Conservation (phyloP, 305 asterid genomes). For the Stenogyne calaminthoides region DNA sequence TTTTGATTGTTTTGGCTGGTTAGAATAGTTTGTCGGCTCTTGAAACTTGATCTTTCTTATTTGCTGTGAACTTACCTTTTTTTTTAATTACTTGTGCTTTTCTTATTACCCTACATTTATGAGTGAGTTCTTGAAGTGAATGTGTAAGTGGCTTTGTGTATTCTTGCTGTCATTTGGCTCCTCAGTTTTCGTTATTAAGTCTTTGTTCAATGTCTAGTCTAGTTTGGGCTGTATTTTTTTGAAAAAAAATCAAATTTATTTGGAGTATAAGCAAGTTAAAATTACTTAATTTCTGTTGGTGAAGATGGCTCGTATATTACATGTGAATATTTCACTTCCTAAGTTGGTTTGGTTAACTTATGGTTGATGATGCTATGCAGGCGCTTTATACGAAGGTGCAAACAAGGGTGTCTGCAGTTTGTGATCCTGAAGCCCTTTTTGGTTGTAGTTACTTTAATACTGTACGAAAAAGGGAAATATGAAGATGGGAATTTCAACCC, state of each 20-base stretch:
- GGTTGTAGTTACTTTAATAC: constrained; percentile 77
- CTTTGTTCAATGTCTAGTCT: neutral
- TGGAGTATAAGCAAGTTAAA: neutral
- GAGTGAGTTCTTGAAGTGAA: neutral
- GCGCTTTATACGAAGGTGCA: constrained; percentile 96
- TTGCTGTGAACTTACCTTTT: constrained; percentile 11
- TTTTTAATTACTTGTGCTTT: neutral
- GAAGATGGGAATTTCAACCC: constrained; percentile 96
- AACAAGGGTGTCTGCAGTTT: constrained; percentile 98
- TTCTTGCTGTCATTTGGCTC: neutral
- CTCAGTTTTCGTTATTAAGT: neutral
- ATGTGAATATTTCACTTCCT: constrained; percentile 28
- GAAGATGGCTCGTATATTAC: neutral
- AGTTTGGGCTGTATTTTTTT: constrained; percentile 17
- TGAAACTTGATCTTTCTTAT: constrained; percentile 15
- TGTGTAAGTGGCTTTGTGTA: neutral
- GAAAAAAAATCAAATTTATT: neutral
- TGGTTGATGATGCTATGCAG: constrained; percentile 51
- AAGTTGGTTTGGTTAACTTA: constrained; percentile 28
- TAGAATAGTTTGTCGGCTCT: constrained; percentile 4
- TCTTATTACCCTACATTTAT: neutral
- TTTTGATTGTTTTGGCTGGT: neutral
- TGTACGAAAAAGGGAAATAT: constrained; percentile 88
- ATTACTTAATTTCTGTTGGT: neutral
- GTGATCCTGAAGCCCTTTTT: constrained; percentile 95